Conservation (phyloP, 2,329 filamentous ascomycete genomes). For the Penicillium sp. region DNA sequence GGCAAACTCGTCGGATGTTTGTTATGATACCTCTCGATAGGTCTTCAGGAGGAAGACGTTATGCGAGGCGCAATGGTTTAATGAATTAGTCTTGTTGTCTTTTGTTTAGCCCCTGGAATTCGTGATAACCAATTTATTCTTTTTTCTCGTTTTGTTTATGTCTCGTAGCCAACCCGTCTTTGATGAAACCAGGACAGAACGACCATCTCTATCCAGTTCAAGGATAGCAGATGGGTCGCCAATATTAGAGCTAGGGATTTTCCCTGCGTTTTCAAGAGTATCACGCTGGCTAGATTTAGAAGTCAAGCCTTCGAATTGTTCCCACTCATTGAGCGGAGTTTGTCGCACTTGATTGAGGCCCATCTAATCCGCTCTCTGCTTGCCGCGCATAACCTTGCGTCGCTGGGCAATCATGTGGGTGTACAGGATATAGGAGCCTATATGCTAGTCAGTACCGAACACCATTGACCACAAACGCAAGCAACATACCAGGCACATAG, state of each 20-base stretch:
- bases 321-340: neutral
- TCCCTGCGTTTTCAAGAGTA: neutral
- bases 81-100: no score
- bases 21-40: neutral
- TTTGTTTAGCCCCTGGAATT: no score
- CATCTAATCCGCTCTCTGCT: constrained; percentile 46
- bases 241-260: neutral
- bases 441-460: constrained; percentile 11
- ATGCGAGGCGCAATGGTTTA: no score
- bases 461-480: neutral
- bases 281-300: neutral
- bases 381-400: constrained; percentile 68
- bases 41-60: no score
- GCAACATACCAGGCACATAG: constrained; percentile 71
- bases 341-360: neutral
- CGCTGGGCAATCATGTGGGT: constrained; percentile 94
- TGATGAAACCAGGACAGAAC: neutral
- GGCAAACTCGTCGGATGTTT: no score
- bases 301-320: neutral
- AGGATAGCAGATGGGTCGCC: neutral
- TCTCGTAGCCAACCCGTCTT: no score
- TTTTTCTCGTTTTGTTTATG: no score
- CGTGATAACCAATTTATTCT: no score
- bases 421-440: constrained; percentile 77
- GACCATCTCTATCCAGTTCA: neutral